phyloP scores from a whole-genome alignment of 768 basidiomycete genomes.

The Tulasnella sp. region DNA sequence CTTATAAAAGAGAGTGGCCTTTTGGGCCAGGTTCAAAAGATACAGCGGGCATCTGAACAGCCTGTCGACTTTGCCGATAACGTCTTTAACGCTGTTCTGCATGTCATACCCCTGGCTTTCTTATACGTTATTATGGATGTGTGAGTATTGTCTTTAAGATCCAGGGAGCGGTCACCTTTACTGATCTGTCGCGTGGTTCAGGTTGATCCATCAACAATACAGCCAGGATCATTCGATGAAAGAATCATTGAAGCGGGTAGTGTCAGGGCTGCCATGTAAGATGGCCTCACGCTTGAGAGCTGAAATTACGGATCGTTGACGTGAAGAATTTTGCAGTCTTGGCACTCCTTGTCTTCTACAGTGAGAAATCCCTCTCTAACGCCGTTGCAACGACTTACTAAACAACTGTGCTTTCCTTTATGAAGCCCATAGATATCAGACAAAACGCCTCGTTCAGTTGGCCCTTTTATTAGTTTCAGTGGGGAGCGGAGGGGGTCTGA shows the following conservation, averaged over 20 bases:
- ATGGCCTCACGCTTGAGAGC: constrained; percentile 28
- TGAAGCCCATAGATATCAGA: constrained; percentile 64
- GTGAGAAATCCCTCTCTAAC: constrained; percentile 43
- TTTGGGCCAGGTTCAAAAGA: constrained; percentile 34
- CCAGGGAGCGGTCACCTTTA: constrained; percentile 18
- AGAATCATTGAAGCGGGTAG: constrained; percentile 54
- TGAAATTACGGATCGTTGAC: neutral
- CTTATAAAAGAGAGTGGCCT: constrained; percentile 62
- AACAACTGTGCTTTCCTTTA: too few relatives aligned
- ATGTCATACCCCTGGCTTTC: constrained; percentile 72
- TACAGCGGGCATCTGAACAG: neutral
- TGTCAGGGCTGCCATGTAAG: constrained; percentile 70
- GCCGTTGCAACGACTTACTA: constrained; percentile 9
- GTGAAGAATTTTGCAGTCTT: constrained; percentile 50
- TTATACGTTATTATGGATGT: constrained; percentile 79
- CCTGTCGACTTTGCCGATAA: constrained; percentile 50
- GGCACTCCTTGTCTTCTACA: constrained; percentile 70
- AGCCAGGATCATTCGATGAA: constrained; percentile 53
- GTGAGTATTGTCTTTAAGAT: constrained; percentile 46
- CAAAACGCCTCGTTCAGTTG: constrained; percentile 50
- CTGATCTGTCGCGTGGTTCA: constrained; percentile 37
- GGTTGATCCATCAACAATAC: constrained; percentile 77
- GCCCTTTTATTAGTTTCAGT: constrained; percentile 58
- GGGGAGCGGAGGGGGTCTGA: constrained; percentile 58
- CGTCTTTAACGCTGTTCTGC: constrained; percentile 59